Evolutionary conservation across 1,139 yeast species (phyloP), one percentile per base, ranked within the genome.

Genomic region (Schwanniomyces etchellsii): DNA sequence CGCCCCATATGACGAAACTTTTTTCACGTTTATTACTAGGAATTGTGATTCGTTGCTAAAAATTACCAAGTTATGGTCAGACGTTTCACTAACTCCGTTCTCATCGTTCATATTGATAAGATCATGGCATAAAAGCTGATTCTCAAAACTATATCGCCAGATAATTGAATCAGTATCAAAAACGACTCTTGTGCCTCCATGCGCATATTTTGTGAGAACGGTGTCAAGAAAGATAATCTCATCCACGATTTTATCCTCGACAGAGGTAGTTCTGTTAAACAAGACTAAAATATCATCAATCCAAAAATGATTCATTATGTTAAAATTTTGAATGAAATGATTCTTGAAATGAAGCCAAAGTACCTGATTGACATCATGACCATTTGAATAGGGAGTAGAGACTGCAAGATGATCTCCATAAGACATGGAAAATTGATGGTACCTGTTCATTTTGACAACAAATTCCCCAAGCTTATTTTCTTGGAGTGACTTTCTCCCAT

Each of bases 321-420:
- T 64, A 35, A 64, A 46, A 2, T 55, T 36, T 24, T 60, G 68
- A 34, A 57, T 43, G 27, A 50, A 55, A 36, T 53, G 55, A 36
- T 61, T 59, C 24, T 50, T 50, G 34, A 63, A 64, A 35, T 60
- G 60, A 38, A 54, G 65, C 74, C 74, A 67, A 10, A 65, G 39
- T 4, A 60, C 43, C 35, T 66, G 72, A 36, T 60, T 58, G 9
- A 45, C 38, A 21, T 52, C 52, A 13, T 40, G 43, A 2, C 52
- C 48, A 2, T 45, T 42, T 13, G 42, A 43, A 26, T 40, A 48
- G 1, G 72, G 70, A 1, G 71, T 66, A 0, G 72, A 64, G 4
- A 67, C 42, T 1, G 69, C 48, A 5, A 62, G 24, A 21, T 49
- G 35, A 27, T 51, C 51, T 1, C 64, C 66, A 36, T 43, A 57